A percentile compares a stretch with the other conserved stretches of the same genome.
These are phyloP conservation scores for Carex cristatella DNA, from an alignment of 176 grass and related monocot species.

Conservation along the genomic window DNA sequence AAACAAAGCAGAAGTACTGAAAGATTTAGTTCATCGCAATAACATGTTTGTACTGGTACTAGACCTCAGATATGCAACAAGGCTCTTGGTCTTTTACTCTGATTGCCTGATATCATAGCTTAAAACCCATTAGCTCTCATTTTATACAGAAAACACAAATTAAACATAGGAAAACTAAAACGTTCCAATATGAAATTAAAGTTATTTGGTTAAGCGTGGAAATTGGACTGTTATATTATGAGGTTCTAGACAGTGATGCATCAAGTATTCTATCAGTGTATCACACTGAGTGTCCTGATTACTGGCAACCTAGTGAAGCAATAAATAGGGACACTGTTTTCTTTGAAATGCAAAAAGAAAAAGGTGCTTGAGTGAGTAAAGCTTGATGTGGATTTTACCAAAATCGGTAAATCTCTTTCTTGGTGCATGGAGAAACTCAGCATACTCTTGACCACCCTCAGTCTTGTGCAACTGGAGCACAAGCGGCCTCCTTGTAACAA, in stretches of 20 bases:
- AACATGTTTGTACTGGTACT: neutral
- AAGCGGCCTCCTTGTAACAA: conserved; percentile 90
- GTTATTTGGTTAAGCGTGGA: neutral
- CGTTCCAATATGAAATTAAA: neutral
- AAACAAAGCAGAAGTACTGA: neutral
- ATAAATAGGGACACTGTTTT: neutral
- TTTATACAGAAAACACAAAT: neutral
- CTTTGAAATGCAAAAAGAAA: neutral
- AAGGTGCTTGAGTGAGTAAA: neutral
- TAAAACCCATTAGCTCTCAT: neutral
- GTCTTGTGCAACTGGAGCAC: conserved; percentile 98
- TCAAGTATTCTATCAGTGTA: neutral
- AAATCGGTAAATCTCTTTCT: conserved; percentile 80
- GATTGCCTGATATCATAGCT: neutral
- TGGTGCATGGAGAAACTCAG: conserved; percentile 84
- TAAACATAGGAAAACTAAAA: neutral
- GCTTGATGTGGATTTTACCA: conserved; percentile 36
- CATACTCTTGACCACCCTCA: conserved; percentile 71
- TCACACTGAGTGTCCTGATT: conserved; percentile 1
- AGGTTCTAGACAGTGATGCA: neutral
- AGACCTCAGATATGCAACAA: neutral
- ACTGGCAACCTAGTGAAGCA: neutral
- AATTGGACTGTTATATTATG: neutral
- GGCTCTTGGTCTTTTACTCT: neutral
- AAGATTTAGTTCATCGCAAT: neutral